A percentile compares a stretch with the other conserved stretches of the same genome.
These are phyloP conservation scores for Uronychia setigera DNA, from an alignment of 73 alveolate species.

Conservation along the genomic window DNA sequence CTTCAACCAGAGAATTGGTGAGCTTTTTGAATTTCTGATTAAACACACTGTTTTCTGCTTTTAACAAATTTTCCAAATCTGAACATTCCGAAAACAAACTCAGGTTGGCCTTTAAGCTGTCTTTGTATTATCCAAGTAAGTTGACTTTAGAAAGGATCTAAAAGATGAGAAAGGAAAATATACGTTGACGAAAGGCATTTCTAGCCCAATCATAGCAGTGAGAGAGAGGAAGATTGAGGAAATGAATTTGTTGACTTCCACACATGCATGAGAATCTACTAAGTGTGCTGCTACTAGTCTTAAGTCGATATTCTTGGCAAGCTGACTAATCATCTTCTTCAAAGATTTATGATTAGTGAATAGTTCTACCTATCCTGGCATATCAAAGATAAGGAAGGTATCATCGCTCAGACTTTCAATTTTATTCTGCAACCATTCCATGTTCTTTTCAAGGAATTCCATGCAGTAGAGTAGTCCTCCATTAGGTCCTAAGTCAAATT, in stretches of 20 bases:
- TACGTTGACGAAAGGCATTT: constrained; percentile 82
- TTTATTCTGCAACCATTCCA: constrained; percentile 85
- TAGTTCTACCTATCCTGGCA: constrained; percentile 97
- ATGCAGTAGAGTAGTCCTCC: constrained; percentile 92
- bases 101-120: constrained; percentile 5
- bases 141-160: constrained; percentile 60
- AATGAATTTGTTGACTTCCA: constrained; percentile 77
- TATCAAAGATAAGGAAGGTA: constrained; percentile 82
- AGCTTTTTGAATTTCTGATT: constrained; percentile 42
- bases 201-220: constrained; percentile 79
- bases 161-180: background rate
- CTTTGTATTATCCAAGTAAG: constrained; percentile 60
- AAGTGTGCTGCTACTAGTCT: constrained; percentile 75
- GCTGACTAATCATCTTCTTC: constrained; percentile 56
- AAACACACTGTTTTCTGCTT: constrained; percentile 16
- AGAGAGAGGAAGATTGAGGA: constrained; percentile 73
- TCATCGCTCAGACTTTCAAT: constrained; percentile 40
- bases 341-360: constrained; percentile 82
- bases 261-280: constrained; percentile 76
- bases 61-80: constrained; percentile 2
- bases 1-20: constrained; percentile 34
- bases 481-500: constrained; percentile 91
- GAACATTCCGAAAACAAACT: background rate
- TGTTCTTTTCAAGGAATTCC: constrained; percentile 85
- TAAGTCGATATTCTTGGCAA: constrained; percentile 56